These are phyloP conservation scores for Pseudogymnoascus sp. DNA, from an alignment of 2,329 filamentous ascomycete genomes.

Conservation along the genomic window DNA sequence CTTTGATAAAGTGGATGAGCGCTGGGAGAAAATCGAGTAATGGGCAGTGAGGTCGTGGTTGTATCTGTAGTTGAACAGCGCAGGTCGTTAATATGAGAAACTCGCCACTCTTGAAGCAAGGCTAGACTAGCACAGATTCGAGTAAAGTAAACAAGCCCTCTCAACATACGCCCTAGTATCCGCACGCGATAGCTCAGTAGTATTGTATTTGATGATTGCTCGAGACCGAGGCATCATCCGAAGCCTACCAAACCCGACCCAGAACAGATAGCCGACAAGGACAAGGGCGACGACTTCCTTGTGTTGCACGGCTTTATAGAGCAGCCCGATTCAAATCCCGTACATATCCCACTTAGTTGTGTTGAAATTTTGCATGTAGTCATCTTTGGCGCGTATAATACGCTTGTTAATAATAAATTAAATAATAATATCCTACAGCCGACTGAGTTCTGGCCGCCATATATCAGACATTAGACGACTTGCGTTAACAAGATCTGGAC, in stretches of 20 bases:
- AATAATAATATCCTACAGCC: background rate
- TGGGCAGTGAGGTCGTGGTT: background rate
- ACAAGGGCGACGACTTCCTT: background rate
- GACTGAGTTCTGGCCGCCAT: background rate
- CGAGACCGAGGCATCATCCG: background rate
- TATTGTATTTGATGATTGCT: background rate
- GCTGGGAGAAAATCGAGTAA: background rate
- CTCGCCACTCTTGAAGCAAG: background rate
- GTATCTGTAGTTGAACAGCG: background rate
- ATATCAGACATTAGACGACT: background rate
- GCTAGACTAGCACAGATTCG: background rate
- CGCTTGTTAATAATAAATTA: background rate
- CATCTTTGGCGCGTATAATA: background rate
- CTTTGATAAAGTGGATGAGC: background rate
- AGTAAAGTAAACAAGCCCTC: background rate
- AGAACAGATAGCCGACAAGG: background rate
- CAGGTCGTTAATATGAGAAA: background rate
- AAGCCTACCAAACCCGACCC: background rate
- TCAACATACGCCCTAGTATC: background rate
- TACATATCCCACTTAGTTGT: too few species aligned
- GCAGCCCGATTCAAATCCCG: too few species aligned
- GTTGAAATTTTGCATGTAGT: too few species aligned
- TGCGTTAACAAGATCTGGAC: slow-evolving; percentile 71
- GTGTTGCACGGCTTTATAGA: background rate
- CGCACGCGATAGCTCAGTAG: background rate